Base-by-base conservation (phyloP, 2,329 filamentous ascomycete genomes). In the Penicillium sp. region DNA sequence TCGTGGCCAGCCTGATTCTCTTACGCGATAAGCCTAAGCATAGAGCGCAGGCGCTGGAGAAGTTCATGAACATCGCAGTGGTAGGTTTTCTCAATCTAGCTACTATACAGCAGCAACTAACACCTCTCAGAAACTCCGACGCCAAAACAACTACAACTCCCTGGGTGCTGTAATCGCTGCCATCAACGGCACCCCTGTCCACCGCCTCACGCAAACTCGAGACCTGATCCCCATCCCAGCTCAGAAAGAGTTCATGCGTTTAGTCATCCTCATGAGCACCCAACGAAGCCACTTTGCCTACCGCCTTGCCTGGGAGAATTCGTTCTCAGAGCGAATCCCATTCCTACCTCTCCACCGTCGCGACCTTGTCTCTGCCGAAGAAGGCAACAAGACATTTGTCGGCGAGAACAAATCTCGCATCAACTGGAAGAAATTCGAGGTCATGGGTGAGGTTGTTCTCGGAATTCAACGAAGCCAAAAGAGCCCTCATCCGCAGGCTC, bases 381-480 rank as follows among this genome's bases (percentile, higher is more conserved):
- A 96, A 75, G 94, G 93, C 35, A 97, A 94, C 74, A 86, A 86
- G 68, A 97, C 94, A 0, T 93, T 96, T 72, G 80, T 97, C 1
- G 91, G 89, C 8, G 82, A 84, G 2, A 82, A 86, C 59, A 85
- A 82, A 62, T 85, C 91, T 61, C 82, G 90, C 51, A 90, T 99
- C 72, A 97, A 97, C 73, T 99, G 94, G 94, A 92, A 89, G 76
- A 99, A 99, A 73, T 99, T 97, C 68, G 93, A 97, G 75, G 89
- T 99, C 33, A 87, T 97, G 76, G 93, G 93, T 7, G 93, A 97
- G 66, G 90, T 97, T 6, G 83, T 97, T 53, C 81, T 97, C 59
- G 89, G 91, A 2, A 87, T 99, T 54, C 96, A 97, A 83, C 89
- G 88, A 76, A 96, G 93, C 68, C 93, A 97, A 75, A 89, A 90